Percentiles rank a stretch among this genome's conserved stretches.
phyloP scores from a whole-genome alignment of 139 green algal genomes.

The Chlorella vulgaris region DNA sequence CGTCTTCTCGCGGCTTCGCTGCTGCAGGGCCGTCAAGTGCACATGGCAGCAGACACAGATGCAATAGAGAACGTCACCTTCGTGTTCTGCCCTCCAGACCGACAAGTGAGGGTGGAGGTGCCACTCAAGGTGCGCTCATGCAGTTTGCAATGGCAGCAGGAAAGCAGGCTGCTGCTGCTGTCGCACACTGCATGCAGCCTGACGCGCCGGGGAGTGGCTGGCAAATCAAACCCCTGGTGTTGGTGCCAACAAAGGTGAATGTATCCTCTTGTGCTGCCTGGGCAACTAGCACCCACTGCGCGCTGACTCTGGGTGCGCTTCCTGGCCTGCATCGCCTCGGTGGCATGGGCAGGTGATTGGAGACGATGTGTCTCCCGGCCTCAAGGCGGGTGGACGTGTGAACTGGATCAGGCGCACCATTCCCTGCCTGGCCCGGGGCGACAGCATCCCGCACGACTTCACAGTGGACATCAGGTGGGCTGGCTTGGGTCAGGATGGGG shows the following conservation, averaged over 20 bases:
- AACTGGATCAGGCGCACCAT: constrained; percentile 50
- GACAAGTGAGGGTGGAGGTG: constrained; percentile 44
- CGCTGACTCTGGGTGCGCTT: not conserved
- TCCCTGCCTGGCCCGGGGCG: constrained; percentile 19
- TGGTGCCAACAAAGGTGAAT: too few relatives aligned
- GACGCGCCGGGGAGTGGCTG: too few relatives aligned
- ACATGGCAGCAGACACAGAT: constrained; percentile 50
- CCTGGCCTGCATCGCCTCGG: not conserved
- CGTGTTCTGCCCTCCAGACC: constrained; percentile 52
- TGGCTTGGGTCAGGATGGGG: too few relatives aligned
- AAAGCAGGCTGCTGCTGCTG: not conserved
- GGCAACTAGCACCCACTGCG: not conserved
- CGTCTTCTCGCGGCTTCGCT: not conserved
- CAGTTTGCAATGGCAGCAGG: too few relatives aligned
- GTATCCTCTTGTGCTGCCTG: too few relatives aligned
- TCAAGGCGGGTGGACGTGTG: constrained; percentile 55
- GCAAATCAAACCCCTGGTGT: too few relatives aligned
- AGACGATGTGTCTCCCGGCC: constrained; percentile 50
- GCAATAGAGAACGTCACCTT: constrained; percentile 63
- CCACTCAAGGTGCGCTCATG: constrained; percentile 39
- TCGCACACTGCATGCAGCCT: not conserved
- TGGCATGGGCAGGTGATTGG: constrained; percentile 39
- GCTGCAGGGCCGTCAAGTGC: constrained; percentile 53
- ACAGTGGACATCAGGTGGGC: constrained; percentile 44
- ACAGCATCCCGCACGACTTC: constrained; percentile 36